Base-by-base conservation (phyloP, 768 basidiomycete species). In the Collybia sordida region DNA sequence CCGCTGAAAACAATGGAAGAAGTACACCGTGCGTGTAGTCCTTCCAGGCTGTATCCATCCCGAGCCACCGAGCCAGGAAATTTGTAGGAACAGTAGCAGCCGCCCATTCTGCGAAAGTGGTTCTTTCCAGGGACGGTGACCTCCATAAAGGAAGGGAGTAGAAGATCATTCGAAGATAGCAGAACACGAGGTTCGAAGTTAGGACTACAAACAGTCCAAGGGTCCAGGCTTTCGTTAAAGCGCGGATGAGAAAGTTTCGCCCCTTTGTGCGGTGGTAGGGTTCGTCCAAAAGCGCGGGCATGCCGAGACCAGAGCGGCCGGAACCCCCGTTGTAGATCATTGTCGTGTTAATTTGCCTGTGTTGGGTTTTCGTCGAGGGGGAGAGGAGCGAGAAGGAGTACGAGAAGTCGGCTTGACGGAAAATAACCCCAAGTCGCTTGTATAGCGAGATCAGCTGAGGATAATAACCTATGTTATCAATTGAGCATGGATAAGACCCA, bases 321-420 rank as follows among this genome's bases (percentile, higher is more conserved):
- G 81, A 84, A 1, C 70, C 66, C 3, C 88, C 88, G 37, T 87
- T 81, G 60, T 90, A 86, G 24, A 88, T 78, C 61, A 85, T 71
- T 11, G 73, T 77, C 0, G 86, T 73, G 4, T 62, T 68, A 12
- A 78, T 74, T 22, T 54, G 63, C 36, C 59, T 59, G n/a, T 49
- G 51, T 18, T 52, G 51, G n/a, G 49, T 50, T 39, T 54, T 27
- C 15, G 61, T 57, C 39, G 64, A 54, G 31, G 67, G 60, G 2
- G 64, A 56, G 39, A 86, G 66, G 25, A 67, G 65, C 8, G 85
- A 84, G 69, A 90, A 90, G 0, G 88, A 88, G 62, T 88, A 90
- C 6, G 81, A 77, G 59, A 88, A 90, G 59, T 86, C 74, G 7
- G 73, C 67, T 47, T 71, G 59, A 9, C 73, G 72, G 56, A 90